Evolutionary conservation across 2,329 filamentous ascomycete genomes (phyloP).

Genomic region (Talaromyces amestolkiae): DNA sequence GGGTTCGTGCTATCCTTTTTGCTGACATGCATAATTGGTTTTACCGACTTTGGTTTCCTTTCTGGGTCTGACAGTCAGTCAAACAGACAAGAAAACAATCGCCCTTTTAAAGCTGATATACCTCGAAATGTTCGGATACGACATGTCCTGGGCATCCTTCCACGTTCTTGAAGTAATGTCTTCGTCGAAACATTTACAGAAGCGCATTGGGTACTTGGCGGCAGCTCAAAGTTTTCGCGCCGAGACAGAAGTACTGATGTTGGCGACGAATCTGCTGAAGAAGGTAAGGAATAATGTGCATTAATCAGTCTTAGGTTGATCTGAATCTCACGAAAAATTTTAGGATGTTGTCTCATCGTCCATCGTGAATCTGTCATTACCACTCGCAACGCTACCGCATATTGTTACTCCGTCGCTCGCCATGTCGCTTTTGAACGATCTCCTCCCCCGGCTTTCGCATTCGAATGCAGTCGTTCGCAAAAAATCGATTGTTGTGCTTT

Average conservation of each 20-base stretch:
- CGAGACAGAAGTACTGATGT: constrained; percentile 95
- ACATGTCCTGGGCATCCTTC: constrained; percentile 99
- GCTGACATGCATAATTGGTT: not conserved
- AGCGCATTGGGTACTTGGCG: constrained; percentile 89
- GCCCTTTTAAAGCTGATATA: constrained; percentile 95
- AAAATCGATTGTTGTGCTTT: constrained; percentile 93
- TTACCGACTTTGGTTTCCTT: not conserved
- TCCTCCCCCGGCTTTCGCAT: constrained; percentile 82
- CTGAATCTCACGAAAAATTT: not conserved
- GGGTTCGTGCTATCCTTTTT: constrained; percentile 56
- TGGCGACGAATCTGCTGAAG: constrained; percentile 93
- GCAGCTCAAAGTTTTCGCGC: constrained; percentile 94
- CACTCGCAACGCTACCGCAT: constrained; percentile 87
- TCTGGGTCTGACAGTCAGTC: constrained; percentile 19
- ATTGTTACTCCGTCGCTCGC: constrained; percentile 90
- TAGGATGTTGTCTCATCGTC: constrained; percentile 62
- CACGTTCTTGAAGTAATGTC: constrained; percentile 99
- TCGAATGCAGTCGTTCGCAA: constrained; percentile 83
- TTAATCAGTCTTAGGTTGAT: not conserved
- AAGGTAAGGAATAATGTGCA: constrained; percentile 57
- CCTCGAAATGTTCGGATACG: constrained; percentile 97
- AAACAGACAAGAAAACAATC: constrained; percentile 84
- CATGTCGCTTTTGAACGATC: constrained; percentile 80
- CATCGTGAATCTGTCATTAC: constrained; percentile 76
- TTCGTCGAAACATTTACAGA: constrained; percentile 88